phyloP scores from a whole-genome alignment of 2,329 filamentous ascomycete genomes.

The Pseudocercospora eumusae region DNA sequence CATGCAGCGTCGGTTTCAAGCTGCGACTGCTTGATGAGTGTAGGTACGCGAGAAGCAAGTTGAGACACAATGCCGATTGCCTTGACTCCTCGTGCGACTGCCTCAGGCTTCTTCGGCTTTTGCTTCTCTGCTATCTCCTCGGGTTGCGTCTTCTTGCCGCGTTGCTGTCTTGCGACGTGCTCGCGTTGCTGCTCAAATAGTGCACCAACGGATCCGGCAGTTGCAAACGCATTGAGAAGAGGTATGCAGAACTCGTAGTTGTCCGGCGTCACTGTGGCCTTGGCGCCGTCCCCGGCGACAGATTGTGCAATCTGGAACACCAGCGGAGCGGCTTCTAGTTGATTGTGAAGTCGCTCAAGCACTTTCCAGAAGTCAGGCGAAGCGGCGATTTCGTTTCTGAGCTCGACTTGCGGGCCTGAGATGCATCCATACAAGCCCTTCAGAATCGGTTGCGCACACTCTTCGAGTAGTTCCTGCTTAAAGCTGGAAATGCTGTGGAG shows the following conservation, averaged over 20 bases:
- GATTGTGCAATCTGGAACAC: slow-evolving; percentile 87
- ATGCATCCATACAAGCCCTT: slow-evolving; percentile 80
- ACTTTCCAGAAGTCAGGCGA: slow-evolving; percentile 98
- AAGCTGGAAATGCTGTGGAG: slow-evolving; percentile 90
- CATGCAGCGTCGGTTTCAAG: slow-evolving; percentile 75
- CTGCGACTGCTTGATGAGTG: slow-evolving; percentile 89
- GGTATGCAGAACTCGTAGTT: slow-evolving; percentile 89
- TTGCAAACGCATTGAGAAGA: slow-evolving; percentile 86
- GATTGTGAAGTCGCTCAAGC: slow-evolving; percentile 66
- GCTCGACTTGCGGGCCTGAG: slow-evolving; percentile 65
- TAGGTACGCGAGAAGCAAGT: slow-evolving; percentile 77
- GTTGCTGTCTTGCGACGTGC: slow-evolving; percentile 46
- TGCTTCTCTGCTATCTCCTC: slow-evolving; percentile 30
- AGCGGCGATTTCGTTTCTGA: slow-evolving; percentile 90
- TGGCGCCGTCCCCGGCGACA: slow-evolving; percentile 66
- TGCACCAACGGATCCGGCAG: slow-evolving; percentile 72
- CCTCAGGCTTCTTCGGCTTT: slow-evolving; percentile 62
- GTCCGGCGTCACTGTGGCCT: slow-evolving; percentile 84
- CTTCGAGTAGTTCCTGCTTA: slow-evolving; percentile 72
- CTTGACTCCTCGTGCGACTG: slow-evolving; percentile 74
- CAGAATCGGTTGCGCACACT: slow-evolving; percentile 73
- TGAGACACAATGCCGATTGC: slow-evolving; percentile 80
- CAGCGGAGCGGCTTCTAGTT: slow-evolving; percentile 67
- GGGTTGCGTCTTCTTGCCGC: slow-evolving; percentile 25
- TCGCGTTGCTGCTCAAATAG: slow-evolving; percentile 64